These are phyloP conservation scores for Picea glauca DNA, from an alignment of 75 land plant genomes.

Conservation along the genomic window DNA sequence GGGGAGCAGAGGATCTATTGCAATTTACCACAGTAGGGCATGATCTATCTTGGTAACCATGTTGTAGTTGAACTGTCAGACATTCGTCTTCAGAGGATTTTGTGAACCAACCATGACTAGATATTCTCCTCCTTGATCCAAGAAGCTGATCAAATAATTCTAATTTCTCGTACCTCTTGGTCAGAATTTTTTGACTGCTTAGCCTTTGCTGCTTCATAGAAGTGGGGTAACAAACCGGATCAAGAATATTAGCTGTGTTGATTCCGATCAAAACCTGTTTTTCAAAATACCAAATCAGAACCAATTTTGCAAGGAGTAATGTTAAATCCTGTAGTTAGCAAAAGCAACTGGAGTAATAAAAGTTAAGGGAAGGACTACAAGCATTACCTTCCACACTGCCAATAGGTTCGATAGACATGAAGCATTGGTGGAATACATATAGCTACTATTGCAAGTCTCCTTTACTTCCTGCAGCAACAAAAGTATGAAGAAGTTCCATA, in stretches of 20 bases:
- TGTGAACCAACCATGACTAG: constrained; percentile 34
- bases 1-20: background rate
- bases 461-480: constrained; percentile 15
- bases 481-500: background rate
- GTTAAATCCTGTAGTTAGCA: background rate
- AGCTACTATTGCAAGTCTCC: constrained; percentile 25
- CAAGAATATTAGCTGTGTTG: background rate
- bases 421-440: constrained; percentile 24
- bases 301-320: background rate
- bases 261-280: background rate
- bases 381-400: constrained; percentile 12
- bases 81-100: constrained; percentile 16
- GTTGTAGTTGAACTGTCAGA: constrained; percentile 20
- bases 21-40: constrained; percentile 5
- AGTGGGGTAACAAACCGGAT: background rate
- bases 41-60: constrained; percentile 1
- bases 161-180: constrained; percentile 25
- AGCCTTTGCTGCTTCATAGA: background rate
- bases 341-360: background rate
- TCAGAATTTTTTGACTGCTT: background rate
- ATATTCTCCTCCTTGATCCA: constrained; percentile 27
- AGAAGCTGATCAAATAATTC: constrained; percentile 22
- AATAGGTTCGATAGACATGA: constrained; percentile 13
- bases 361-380: background rate
- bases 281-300: background rate